phyloP scores from a whole-genome alignment of 257 asterid species.

The Primulina eburnea region DNA sequence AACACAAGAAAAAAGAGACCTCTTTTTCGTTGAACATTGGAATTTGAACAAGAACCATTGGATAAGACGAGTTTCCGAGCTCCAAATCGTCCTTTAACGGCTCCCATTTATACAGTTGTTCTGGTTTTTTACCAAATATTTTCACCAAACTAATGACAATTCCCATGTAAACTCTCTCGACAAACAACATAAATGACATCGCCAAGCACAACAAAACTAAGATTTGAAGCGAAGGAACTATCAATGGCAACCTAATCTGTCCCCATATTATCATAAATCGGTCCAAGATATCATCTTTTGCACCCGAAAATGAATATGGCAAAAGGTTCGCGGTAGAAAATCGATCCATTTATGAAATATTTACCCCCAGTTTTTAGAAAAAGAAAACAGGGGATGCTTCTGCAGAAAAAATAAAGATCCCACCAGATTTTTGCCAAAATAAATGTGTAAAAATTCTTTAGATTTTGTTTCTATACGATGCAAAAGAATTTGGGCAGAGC shows the following conservation, averaged over 20 bases:
- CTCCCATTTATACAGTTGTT: slow-evolving; percentile 81
- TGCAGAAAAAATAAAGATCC: slow-evolving; percentile 2
- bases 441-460: too few relatives aligned
- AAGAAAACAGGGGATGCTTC: slow-evolving; percentile 29
- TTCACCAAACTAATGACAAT: slow-evolving; percentile 62
- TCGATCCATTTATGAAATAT: slow-evolving; percentile 45
- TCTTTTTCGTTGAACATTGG: slow-evolving; percentile 97
- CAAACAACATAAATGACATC: slow-evolving; percentile 83
- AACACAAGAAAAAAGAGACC: slow-evolving; percentile 33
- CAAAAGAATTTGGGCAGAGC: too few relatives aligned
- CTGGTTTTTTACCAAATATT: slow-evolving; percentile 62
- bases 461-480: too few relatives aligned
- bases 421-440: slow-evolving; percentile 7
- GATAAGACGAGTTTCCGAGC: slow-evolving; percentile 70
- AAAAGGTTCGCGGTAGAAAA: slow-evolving; percentile 35
- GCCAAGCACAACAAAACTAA: slow-evolving; percentile 53
- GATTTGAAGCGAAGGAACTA: slow-evolving; percentile 64
- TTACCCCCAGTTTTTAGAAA: slow-evolving; percentile 26
- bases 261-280: slow-evolving; percentile 61
- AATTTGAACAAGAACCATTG: slow-evolving; percentile 86
- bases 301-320: slow-evolving; percentile 42
- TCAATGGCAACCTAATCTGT: slow-evolving; percentile 75
- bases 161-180: slow-evolving; percentile 87
- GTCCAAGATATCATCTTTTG: slow-evolving; percentile 45
- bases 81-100: slow-evolving; percentile 80